These are phyloP conservation scores for Exidia glandulosa DNA, from an alignment of 768 basidiomycete genomes.

Conservation along the genomic window DNA sequence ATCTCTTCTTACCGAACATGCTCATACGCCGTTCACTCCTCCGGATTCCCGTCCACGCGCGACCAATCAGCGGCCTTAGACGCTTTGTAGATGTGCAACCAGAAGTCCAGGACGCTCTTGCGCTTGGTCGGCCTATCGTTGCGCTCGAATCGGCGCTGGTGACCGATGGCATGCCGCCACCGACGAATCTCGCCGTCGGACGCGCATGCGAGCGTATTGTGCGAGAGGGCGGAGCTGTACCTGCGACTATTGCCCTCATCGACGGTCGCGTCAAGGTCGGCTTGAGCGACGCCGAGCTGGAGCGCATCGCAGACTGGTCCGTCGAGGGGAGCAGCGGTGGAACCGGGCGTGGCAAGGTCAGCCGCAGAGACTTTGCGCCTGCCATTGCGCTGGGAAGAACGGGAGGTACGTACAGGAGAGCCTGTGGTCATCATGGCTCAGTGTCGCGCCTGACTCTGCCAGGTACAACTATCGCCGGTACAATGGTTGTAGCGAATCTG, in stretches of 20 bases:
- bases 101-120: conserved; percentile 75
- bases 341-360: conserved; percentile 36
- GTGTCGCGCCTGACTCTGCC: not conserved
- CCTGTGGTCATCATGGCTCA: conserved; percentile 26
- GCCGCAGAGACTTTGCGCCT: conserved; percentile 69
- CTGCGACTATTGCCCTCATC: conserved; percentile 84
- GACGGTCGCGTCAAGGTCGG: conserved; percentile 83
- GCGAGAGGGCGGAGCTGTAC: conserved; percentile 62
- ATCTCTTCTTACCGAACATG: too few species aligned
- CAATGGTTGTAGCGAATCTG: conserved; percentile 44
- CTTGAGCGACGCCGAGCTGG: conserved; percentile 50
- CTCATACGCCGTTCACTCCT: not conserved
- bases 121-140: conserved; percentile 55
- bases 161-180: conserved; percentile 85
- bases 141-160: conserved; percentile 68
- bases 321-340: conserved; percentile 32
- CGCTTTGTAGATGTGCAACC: conserved; percentile 55
- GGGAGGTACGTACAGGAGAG: conserved; percentile 52
- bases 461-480: conserved; percentile 51
- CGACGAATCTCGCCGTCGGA: conserved; percentile 62
- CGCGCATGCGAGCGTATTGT: conserved; percentile 63
- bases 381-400: conserved; percentile 56
- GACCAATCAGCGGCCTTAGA: not conserved
- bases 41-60: not conserved
- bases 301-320: conserved; percentile 47